Conservation (phyloP, 805 yeast species). For the Schizosaccharomyces osmophilus region DNA sequence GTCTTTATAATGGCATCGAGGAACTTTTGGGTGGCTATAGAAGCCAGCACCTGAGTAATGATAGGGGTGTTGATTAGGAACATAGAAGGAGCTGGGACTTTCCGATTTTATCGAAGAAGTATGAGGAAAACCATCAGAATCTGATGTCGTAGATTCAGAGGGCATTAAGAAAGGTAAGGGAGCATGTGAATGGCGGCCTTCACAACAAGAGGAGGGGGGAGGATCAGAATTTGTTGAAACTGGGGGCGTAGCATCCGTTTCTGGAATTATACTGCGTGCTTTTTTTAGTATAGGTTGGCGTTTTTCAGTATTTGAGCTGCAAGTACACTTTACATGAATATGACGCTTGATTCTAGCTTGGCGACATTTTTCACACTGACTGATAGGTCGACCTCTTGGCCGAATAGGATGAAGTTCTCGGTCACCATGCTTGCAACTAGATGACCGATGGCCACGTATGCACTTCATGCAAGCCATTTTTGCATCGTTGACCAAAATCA, state of each 20-base stretch:
- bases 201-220: not conserved
- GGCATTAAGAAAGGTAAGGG: no score
- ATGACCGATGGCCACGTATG: constrained; percentile 87
- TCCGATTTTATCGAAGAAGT: no score
- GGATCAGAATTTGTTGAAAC: not conserved
- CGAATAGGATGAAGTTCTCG: constrained; percentile 79
- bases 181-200: not conserved
- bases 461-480: constrained; percentile 19
- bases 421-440: constrained; percentile 79
- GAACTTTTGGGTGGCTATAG: no score
- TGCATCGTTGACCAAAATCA: not conserved
- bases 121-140: no score
- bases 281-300: no score
- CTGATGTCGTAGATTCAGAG: no score
- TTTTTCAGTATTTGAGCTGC: not conserved
- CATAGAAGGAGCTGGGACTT: no score
- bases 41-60: no score
- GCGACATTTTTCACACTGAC: constrained; percentile 73
- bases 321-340: constrained; percentile 35
- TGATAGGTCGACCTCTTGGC: constrained; percentile 88
- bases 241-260: not conserved
- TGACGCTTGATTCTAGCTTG: constrained; percentile 44
- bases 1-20: no score
- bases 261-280: no score
- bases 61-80: no score